These are phyloP conservation scores for Cyclotella choctawhatcheeana DNA, from an alignment of 108 stramenopile species.

Conservation along the genomic window DNA sequence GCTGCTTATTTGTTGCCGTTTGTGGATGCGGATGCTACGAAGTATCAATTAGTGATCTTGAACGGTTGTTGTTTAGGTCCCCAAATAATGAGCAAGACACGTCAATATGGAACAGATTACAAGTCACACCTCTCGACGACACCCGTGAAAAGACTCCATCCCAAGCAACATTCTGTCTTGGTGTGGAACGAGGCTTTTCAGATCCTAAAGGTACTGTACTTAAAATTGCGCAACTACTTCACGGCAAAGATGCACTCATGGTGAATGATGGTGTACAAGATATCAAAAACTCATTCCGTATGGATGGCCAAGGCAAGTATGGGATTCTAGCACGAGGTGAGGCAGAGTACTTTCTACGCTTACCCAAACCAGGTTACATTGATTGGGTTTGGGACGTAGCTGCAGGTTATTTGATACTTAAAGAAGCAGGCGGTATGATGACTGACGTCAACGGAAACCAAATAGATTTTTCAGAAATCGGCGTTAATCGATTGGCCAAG, in stretches of 20 bases:
- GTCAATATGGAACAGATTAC: slow-evolving; percentile 42
- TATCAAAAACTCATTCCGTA: slow-evolving; percentile 52
- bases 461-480: slow-evolving; percentile 74
- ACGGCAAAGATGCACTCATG: slow-evolving; percentile 52
- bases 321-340: slow-evolving; percentile 77
- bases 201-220: slow-evolving; percentile 57
- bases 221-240: slow-evolving; percentile 56
- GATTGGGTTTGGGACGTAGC: slow-evolving; percentile 93
- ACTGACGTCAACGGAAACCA: slow-evolving; percentile 69
- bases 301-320: slow-evolving; percentile 89
- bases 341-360: slow-evolving; percentile 65
- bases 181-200: slow-evolving; percentile 64
- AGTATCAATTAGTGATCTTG: slow-evolving; percentile 40
- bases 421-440: slow-evolving; percentile 80
- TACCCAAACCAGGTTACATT: slow-evolving; percentile 69
- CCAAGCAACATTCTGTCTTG: slow-evolving; percentile 64
- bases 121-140: too few species aligned
- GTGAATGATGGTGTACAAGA: slow-evolving; percentile 42
- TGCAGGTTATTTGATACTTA: slow-evolving; percentile 68
- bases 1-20: slow-evolving; percentile 79
- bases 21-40: slow-evolving; percentile 78
- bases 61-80: slow-evolving; percentile 10
- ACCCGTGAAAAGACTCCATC: slow-evolving; percentile 16
- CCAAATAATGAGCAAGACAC: slow-evolving; percentile 32
- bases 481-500: slow-evolving; percentile 48